Percentiles rank a stretch among this genome's conserved stretches.
Conservation (phyloP, 441 rosid genomes). For the Flueggea neowawraea region DNA sequence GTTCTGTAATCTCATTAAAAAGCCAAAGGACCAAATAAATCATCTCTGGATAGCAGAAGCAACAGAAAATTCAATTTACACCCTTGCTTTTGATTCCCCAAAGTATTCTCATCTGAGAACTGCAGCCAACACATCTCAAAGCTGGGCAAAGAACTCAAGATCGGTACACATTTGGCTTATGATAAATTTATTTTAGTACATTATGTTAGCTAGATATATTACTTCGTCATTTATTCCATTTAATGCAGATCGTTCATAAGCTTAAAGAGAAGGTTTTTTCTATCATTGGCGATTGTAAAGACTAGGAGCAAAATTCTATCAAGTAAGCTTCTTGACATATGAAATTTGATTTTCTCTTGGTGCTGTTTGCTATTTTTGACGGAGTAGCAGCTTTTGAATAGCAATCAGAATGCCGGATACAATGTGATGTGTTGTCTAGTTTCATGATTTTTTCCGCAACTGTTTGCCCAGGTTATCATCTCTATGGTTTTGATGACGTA, state of each 20-base stretch:
- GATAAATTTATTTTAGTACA: constrained; percentile 6
- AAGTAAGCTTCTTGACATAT: constrained; percentile 22
- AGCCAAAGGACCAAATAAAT: constrained; percentile 68
- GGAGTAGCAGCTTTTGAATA: too few relatives aligned
- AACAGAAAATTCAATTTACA: constrained; percentile 77
- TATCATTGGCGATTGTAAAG: constrained; percentile 42
- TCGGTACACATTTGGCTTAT: constrained; percentile 28
- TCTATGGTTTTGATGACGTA: too few relatives aligned
- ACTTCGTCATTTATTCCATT: constrained; percentile 9
- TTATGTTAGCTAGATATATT: constrained; percentile 8
- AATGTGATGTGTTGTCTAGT: too few relatives aligned
- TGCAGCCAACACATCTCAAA: constrained; percentile 46
- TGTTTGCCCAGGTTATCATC: too few relatives aligned
- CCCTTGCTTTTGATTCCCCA: constrained; percentile 42
- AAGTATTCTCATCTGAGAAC: constrained; percentile 64
- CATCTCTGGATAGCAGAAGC: constrained; percentile 86
- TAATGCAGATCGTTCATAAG: constrained; percentile 47
- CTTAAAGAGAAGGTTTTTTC: constrained; percentile 54
- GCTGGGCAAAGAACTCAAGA: constrained; percentile 69
- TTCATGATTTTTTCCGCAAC: too few relatives aligned
- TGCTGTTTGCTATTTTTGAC: too few relatives aligned
- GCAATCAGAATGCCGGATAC: too few relatives aligned
- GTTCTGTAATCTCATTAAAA: constrained; percentile 78
- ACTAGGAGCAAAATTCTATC: constrained; percentile 21
- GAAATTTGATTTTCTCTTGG: too few relatives aligned